phyloP scores from a whole-genome alignment of 1,284 basidiomycete genomes.

The Rhizoctonia solani region DNA sequence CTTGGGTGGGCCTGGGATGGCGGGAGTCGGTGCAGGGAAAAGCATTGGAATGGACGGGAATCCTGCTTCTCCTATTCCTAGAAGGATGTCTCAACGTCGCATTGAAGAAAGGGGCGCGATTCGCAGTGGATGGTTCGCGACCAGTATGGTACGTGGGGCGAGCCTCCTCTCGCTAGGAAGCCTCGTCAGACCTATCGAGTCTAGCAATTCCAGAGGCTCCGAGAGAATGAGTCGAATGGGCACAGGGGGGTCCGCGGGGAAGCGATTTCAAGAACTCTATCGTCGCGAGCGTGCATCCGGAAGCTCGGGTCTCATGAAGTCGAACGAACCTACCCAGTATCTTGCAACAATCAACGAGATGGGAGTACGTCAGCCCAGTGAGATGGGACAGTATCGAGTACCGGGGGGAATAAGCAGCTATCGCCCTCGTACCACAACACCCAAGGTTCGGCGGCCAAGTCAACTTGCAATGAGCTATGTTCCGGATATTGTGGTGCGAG shows the following conservation, averaged over 20 bases:
- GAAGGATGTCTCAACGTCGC: background rate
- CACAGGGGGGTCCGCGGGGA: conserved; percentile 17
- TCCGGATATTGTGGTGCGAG: conserved; percentile 17
- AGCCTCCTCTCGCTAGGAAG: conserved; percentile 21
- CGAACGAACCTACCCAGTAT: background rate
- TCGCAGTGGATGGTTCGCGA: conserved; percentile 25
- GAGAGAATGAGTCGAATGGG: background rate
- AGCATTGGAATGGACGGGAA: background rate
- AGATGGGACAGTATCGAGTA: background rate
- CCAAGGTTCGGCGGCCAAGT: conserved; percentile 15
- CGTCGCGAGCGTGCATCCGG: background rate
- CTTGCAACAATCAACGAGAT: background rate
- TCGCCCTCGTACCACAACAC: background rate
- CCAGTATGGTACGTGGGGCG: conserved; percentile 30
- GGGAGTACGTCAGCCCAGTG: background rate
- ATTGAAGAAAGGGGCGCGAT: conserved; percentile 6
- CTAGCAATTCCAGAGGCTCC: background rate
- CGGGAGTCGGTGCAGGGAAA: conserved; percentile 19
- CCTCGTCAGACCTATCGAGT: background rate
- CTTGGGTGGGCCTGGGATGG: conserved; percentile 10
- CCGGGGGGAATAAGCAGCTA: conserved; percentile 2
- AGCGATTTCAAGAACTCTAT: conserved; percentile 26
- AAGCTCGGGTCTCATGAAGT: background rate
- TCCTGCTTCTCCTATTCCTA: background rate
- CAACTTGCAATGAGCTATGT: conserved; percentile 1